Evolutionary conservation across 2,329 filamentous ascomycete genomes (phyloP), one percentile per base, ranked within the genome.

Genomic region (Chaetomiaceae sp.): DNA sequence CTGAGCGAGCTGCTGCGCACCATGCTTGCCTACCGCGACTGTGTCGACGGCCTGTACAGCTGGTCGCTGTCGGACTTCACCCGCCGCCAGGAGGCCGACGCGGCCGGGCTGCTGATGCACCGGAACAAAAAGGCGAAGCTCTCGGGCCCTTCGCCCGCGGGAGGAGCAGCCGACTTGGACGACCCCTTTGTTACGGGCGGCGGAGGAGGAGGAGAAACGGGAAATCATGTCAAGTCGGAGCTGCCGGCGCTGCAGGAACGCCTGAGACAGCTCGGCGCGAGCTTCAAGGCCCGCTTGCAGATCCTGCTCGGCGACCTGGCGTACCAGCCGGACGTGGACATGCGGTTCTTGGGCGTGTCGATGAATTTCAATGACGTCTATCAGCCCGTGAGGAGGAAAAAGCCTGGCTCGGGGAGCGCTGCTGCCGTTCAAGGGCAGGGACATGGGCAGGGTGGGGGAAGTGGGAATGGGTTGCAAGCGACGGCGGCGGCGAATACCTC

Each of bases 291-390:
- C 1, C 81, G 87, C 25, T 79, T 97, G 44, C 90, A 90, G 67
- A 76, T 91, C 36, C 73, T 99, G 50, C 75, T 99, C 3, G 90
- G 94, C 13, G 95, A 99, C 68, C 70, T 99, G 58, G 87, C 90
- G 8, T 92, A 95, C 71, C 92, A 97, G 71, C 86, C 90, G 1
- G 94, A 99, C 68, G 85, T 91, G 47, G 94, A 99, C 69, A 89
- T 99, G 84, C 80, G 92, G 50, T 97, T 97, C 75, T 73, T 99
- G 60, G 94, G 90, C 34, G 90, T 97, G 42, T 89, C 94, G 36
- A 97, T 99, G 90, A 99, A 97, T 72, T 99, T 97, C 71, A 99
- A 99, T 71, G 92, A 97, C 67, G 88, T 95, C 23, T 97, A 97
- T 70, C 82, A 89, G 70, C 88, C 89, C 13, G 81, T 85, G 40